Percentiles rank a stretch among this genome's conserved stretches.
phyloP scores from a whole-genome alignment of 1,139 yeast genomes.

The Hyphopichia wangnamkhiaoensis region DNA sequence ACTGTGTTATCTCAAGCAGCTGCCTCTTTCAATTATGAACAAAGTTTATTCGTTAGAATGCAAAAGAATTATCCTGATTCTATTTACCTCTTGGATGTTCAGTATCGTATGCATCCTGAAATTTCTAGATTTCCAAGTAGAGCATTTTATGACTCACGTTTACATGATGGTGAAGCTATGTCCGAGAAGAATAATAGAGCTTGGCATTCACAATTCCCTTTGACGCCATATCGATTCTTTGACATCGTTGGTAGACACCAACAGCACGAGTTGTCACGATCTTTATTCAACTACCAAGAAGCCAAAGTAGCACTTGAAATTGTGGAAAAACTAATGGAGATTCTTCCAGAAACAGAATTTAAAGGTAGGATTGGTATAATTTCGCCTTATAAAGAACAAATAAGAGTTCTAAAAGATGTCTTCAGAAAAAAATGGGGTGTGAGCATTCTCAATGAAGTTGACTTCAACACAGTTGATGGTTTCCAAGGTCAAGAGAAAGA shows the following conservation, averaged over 20 bases:
- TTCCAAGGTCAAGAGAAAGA: constrained; percentile 98
- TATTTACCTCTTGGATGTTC: constrained; percentile 82
- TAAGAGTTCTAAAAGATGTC: constrained; percentile 53
- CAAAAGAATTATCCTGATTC: constrained; percentile 63
- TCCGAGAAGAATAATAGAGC: constrained; percentile 55
- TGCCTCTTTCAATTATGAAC: constrained; percentile 77
- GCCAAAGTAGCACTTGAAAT: constrained; percentile 73
- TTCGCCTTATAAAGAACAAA: constrained; percentile 93
- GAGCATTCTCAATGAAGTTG: constrained; percentile 63
- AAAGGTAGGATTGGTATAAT: constrained; percentile 82
- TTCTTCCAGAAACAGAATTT: constrained; percentile 56
- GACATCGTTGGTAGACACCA: constrained; percentile 68
- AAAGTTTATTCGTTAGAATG: constrained; percentile 93
- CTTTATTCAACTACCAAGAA: constrained; percentile 70
- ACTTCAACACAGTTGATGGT: constrained; percentile 95
- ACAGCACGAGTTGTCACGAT: constrained; percentile 61
- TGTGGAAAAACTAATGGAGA: constrained; percentile 53
- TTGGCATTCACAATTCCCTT: constrained; percentile 65
- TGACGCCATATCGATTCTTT: constrained; percentile 80
- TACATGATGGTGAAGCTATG: constrained; percentile 79
- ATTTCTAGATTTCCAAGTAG: constrained; percentile 84
- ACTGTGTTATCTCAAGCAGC: constrained; percentile 95
- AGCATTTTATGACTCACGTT: constrained; percentile 73
- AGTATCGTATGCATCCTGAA: constrained; percentile 96
- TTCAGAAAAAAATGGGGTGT: constrained; percentile 66